Evolutionary conservation across 768 basidiomycete species (phyloP).

Genomic region (Wakefieldia striispora): DNA sequence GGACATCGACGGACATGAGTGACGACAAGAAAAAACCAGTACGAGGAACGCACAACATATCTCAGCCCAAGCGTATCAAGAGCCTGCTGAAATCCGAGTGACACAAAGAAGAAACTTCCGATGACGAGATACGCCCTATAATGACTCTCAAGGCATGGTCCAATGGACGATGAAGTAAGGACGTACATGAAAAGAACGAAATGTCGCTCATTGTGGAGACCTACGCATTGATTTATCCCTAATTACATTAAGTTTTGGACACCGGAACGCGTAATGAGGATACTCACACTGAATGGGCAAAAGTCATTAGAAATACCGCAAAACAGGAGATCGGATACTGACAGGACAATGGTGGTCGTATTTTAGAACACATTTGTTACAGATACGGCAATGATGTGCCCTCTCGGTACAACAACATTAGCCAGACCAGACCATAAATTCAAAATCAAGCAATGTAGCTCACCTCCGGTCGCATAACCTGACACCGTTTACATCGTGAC

Average conservation of each 20-base stretch:
- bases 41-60: slow-evolving; percentile 36
- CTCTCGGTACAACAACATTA: slow-evolving; percentile 49
- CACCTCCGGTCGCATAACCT: slow-evolving; percentile 74
- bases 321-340: slow-evolving; percentile 33
- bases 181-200: slow-evolving; percentile 92
- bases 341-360: slow-evolving; percentile 93
- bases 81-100: slow-evolving; percentile 62
- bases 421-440: slow-evolving; percentile 1
- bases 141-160: neutral
- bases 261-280: neutral
- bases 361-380: slow-evolving; percentile 85
- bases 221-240: slow-evolving; percentile 99
- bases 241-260: neutral
- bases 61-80: slow-evolving; percentile 57
- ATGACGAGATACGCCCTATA: slow-evolving; percentile 78
- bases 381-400: slow-evolving; percentile 91
- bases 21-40: neutral
- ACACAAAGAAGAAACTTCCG: slow-evolving; percentile 57
- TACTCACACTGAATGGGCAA: slow-evolving; percentile 38
- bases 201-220: slow-evolving; percentile 92
- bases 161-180: neutral
- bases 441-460: slow-evolving; percentile 21
- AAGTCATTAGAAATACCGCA: neutral
- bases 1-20: neutral
- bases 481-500: slow-evolving; percentile 70